Conservation (phyloP, 306 rosid genomes). For the Gillenia trifoliata region DNA sequence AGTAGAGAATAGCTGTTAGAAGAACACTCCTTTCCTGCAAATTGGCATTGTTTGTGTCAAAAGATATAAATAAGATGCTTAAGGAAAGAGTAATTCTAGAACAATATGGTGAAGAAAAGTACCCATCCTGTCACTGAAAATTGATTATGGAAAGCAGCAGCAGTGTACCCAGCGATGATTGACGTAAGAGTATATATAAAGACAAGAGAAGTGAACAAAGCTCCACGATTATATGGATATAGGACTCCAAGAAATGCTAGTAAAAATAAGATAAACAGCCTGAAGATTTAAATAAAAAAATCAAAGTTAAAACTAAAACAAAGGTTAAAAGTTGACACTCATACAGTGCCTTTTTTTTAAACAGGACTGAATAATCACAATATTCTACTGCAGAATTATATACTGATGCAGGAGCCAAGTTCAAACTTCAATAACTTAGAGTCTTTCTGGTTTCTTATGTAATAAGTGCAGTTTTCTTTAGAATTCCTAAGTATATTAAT, state of each 20-base stretch:
- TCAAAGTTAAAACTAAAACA: not conserved
- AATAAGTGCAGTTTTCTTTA: not conserved
- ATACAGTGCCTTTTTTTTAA: not conserved
- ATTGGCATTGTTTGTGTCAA: constrained; percentile 17
- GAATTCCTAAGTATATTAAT: not conserved
- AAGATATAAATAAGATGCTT: not conserved
- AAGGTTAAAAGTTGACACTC: not conserved
- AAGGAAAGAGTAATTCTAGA: not conserved
- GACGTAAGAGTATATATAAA: constrained; percentile 52
- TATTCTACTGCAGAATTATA: too few species aligned
- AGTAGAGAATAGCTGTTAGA: constrained; percentile 63
- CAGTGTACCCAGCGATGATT: constrained; percentile 63
- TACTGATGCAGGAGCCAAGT: not conserved
- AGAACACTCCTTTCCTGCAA: constrained; percentile 65
- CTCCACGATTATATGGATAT: constrained; percentile 81
- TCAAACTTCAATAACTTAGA: not conserved
- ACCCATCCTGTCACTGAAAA: constrained; percentile 79
- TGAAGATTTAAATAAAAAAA: constrained; percentile 24
- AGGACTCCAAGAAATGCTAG: constrained; percentile 62
- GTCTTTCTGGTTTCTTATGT: not conserved
- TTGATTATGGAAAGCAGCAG: constrained; percentile 68
- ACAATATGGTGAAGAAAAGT: constrained; percentile 8
- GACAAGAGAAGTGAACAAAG: constrained; percentile 53
- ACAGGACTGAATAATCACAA: not conserved
- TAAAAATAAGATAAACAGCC: constrained; percentile 57